phyloP scores from a whole-genome alignment of 2,329 filamentous ascomycete species.

The Exophiala alcalophila region DNA sequence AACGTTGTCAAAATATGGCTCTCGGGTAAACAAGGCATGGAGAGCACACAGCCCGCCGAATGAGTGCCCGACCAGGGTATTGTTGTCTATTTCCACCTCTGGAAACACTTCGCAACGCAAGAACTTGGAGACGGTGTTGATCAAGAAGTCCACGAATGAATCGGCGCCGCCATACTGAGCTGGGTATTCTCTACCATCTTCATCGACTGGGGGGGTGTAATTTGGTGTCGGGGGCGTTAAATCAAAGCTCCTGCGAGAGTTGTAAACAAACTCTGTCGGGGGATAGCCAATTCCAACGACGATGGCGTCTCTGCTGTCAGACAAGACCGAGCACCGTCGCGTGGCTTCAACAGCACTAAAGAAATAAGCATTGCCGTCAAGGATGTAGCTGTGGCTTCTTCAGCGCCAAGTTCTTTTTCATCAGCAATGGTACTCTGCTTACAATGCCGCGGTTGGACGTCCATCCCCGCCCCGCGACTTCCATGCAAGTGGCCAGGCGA shows the following conservation, averaged over 20 bases:
- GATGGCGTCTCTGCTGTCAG: slow-evolving; percentile 26
- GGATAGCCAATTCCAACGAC: slow-evolving; percentile 33
- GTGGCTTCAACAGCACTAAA: slow-evolving; percentile 31
- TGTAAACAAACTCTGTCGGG: slow-evolving; percentile 26
- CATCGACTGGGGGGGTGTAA: slow-evolving; percentile 29
- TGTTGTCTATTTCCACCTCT: slow-evolving; percentile 36
- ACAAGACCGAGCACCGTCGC: slow-evolving; percentile 26
- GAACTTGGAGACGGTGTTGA: slow-evolving; percentile 38
- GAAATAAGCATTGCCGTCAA: slow-evolving; percentile 35
- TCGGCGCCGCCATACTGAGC: slow-evolving; percentile 44
- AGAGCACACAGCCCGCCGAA: slow-evolving; percentile 51
- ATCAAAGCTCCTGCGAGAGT: slow-evolving; percentile 27
- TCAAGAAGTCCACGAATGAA: slow-evolving; percentile 45
- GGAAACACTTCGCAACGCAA: slow-evolving; percentile 33
- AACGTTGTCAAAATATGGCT: slow-evolving; percentile 45
- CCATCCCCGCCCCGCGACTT: no score
- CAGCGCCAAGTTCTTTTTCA: no score
- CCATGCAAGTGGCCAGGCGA: no score
- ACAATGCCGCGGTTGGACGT: no score
- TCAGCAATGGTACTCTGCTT: no score
- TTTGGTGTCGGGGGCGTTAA: slow-evolving; percentile 28
- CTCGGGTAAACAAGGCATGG: slow-evolving; percentile 44
- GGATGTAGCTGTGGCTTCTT: slow-evolving; percentile 34
- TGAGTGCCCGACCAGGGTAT: slow-evolving; percentile 51
- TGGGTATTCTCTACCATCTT: slow-evolving; percentile 29